phyloP scores from a whole-genome alignment of 2,329 filamentous ascomycete genomes.

The Diplodia seriata region DNA sequence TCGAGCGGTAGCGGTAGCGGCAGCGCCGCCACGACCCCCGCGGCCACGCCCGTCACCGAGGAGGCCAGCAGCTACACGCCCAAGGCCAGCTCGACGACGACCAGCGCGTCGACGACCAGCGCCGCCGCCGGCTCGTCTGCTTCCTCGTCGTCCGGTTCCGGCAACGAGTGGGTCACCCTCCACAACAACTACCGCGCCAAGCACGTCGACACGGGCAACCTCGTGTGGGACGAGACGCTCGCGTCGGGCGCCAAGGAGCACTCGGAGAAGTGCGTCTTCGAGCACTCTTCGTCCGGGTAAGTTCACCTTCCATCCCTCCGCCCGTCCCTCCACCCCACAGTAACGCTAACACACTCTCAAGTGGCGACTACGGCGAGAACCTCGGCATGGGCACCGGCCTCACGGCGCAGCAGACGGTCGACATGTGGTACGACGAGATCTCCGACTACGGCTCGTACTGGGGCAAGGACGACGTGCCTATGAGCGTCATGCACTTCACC shows the following conservation, averaged over 20 bases:
- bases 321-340: too few species aligned
- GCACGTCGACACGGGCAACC: constrained; percentile 69
- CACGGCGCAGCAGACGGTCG: constrained; percentile 73
- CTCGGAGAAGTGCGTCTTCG: constrained; percentile 76
- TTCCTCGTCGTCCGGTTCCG: neutral
- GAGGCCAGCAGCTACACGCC: neutral
- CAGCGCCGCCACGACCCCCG: neutral
- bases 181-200: constrained; percentile 86
- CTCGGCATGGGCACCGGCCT: constrained; percentile 75
- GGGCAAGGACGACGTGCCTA: constrained; percentile 56
- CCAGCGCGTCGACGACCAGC: too few species aligned
- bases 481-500: constrained; percentile 44
- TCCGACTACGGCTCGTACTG: constrained; percentile 64
- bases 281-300: constrained; percentile 63
- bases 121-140: neutral
- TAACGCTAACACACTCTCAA: neutral
- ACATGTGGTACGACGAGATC: constrained; percentile 90
- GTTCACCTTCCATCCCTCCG: neutral
- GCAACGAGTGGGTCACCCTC: constrained; percentile 10
- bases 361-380: constrained; percentile 83
- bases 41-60: neutral
- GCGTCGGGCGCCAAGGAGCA: constrained; percentile 66
- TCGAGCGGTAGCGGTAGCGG: neutral
- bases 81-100: neutral
- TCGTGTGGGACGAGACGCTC: constrained; percentile 71